Evolutionary conservation across 1,284 basidiomycete species (phyloP).

Genomic region (Irpex lacteus): DNA sequence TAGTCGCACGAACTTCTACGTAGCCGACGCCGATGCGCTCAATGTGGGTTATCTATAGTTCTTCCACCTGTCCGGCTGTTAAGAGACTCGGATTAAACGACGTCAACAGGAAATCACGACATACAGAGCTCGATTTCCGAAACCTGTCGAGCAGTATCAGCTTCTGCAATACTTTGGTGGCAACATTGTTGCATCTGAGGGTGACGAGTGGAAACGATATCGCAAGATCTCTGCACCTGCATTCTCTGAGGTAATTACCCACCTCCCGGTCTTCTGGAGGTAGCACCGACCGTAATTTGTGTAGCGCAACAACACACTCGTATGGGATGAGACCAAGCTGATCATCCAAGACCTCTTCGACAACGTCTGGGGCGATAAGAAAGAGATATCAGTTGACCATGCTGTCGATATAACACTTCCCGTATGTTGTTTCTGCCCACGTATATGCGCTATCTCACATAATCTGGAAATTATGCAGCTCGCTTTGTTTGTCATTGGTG

Average conservation of each 20-base stretch:
- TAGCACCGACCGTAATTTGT: neutral
- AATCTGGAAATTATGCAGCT: conserved; percentile 33
- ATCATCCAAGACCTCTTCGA: conserved; percentile 36
- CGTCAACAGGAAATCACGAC: conserved; percentile 10
- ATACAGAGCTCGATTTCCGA: conserved; percentile 27
- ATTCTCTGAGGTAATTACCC: conserved; percentile 33
- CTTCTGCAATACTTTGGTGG: conserved; percentile 36
- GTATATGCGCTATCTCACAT: neutral
- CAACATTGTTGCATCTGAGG: conserved; percentile 54
- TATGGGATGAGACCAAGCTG: conserved; percentile 52
- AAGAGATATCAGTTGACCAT: conserved; percentile 31
- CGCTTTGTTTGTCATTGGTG: conserved; percentile 53
- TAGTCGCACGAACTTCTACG: conserved; percentile 18
- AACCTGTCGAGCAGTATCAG: conserved; percentile 29
- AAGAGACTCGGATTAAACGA: neutral
- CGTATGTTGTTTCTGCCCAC: conserved; percentile 31
- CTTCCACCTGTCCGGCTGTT: neutral
- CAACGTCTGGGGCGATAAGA: conserved; percentile 32
- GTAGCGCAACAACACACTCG: conserved; percentile 48
- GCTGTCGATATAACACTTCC: conserved; percentile 42
- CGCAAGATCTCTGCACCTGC: conserved; percentile 41
- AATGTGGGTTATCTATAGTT: conserved; percentile 14
- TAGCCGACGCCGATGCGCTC: conserved; percentile 23
- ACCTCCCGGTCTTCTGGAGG: neutral
- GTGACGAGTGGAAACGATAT: conserved; percentile 55